Conservation (phyloP, 768 basidiomycete genomes). For the Lactarius sanguifluus region DNA sequence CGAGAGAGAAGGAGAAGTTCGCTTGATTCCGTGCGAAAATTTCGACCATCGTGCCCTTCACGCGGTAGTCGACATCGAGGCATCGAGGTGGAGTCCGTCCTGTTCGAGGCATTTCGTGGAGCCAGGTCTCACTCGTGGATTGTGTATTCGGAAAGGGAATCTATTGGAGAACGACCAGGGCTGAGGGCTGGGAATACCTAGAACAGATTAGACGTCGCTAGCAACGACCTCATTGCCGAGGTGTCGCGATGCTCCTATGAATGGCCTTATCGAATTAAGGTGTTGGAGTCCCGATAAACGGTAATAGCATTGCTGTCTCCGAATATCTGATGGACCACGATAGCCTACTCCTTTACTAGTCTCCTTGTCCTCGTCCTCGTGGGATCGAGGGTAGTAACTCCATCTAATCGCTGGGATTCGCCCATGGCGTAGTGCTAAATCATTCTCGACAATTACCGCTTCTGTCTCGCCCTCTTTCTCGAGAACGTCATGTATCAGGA, state of each 20-base stretch:
- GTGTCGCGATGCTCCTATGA: not conserved
- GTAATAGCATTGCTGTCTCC: not conserved
- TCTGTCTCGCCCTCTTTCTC: conserved; percentile 35
- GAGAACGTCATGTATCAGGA: conserved; percentile 28
- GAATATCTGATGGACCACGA: conserved; percentile 2
- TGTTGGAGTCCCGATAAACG: not conserved
- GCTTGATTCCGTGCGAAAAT: conserved; percentile 12
- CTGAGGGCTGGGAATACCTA: not conserved
- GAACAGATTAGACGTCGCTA: not conserved
- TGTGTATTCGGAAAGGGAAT: not conserved
- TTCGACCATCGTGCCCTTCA: conserved; percentile 9
- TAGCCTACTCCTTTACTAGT: conserved; percentile 2
- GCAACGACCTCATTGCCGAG: conserved; percentile 3
- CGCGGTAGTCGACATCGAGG: not conserved
- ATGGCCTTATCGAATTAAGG: not conserved
- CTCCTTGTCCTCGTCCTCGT: conserved; percentile 2
- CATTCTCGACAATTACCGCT: conserved; percentile 20
- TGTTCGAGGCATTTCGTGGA: not conserved
- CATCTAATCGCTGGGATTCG: conserved; percentile 9
- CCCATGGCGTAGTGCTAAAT: conserved; percentile 6
- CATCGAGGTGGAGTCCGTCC: not conserved
- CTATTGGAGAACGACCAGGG: not conserved
- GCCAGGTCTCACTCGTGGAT: not conserved
- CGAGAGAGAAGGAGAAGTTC: not conserved
- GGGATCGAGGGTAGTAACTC: not conserved